Evolutionary conservation across 371 early-diverging fungal genomes (phyloP).

Genomic region (Umbelopsis sp.): DNA sequence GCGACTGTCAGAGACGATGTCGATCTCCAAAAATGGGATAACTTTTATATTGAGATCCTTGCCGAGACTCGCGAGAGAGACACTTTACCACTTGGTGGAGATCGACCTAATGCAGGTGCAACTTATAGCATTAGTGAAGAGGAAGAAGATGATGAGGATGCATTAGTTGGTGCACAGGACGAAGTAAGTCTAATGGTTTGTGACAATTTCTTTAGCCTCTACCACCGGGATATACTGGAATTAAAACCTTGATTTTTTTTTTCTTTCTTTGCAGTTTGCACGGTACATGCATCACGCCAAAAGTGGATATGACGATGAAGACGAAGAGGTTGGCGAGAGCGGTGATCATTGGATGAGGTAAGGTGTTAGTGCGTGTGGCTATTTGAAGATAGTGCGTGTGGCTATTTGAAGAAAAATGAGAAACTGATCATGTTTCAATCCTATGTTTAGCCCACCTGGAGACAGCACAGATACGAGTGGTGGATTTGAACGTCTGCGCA

Average conservation of each 20-base stretch:
- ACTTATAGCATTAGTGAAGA: conserved; percentile 28
- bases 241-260: neutral
- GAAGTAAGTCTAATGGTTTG: neutral
- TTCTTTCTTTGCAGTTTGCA: neutral
- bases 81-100: conserved; percentile 86
- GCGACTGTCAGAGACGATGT: conserved; percentile 65
- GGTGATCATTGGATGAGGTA: conserved; percentile 41
- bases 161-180: conserved; percentile 26
- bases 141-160: conserved; percentile 29
- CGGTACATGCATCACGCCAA: conserved; percentile 23
- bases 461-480: conserved; percentile 16
- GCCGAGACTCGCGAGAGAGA: conserved; percentile 88
- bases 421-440: too few species aligned
- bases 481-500: conserved; percentile 12
- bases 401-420: too few species aligned
- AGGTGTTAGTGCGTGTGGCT: neutral
- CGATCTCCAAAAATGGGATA: conserved; percentile 83
- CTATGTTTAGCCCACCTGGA: conserved; percentile 24
- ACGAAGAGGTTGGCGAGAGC: conserved; percentile 35
- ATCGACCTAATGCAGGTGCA: conserved; percentile 62
- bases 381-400: too few species aligned
- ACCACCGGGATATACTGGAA: too few species aligned
- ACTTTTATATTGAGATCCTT: conserved; percentile 77
- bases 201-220: too few species aligned
- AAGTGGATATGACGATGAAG: conserved; percentile 30